A percentile compares a stretch with the other conserved stretches of the same genome.
Conservation (phyloP, 345 rosid species). For the Garcia nutans region DNA sequence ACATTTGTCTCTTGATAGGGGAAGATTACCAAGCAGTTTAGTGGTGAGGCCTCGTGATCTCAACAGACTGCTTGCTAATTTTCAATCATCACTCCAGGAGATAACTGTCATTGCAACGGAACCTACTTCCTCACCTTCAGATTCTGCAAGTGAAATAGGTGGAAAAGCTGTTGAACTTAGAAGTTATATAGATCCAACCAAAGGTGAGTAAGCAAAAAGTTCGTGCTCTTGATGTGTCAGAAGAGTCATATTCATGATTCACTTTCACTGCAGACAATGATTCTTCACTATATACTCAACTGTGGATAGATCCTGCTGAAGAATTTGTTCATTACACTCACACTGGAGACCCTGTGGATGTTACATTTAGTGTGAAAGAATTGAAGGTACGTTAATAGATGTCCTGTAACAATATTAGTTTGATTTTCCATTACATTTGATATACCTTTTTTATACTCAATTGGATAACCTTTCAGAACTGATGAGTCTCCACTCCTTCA, state of each 20-base stretch:
- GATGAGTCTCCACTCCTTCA: background rate
- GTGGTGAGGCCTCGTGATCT: constrained; percentile 83
- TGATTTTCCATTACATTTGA: background rate
- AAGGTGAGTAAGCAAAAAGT: constrained; percentile 44
- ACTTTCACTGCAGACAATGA: constrained; percentile 59
- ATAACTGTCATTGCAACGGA: constrained; percentile 89
- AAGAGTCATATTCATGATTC: constrained; percentile 24
- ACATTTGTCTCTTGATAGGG: constrained; percentile 80
- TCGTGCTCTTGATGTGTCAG: constrained; percentile 8
- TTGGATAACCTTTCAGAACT: background rate
- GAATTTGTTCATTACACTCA: constrained; percentile 86
- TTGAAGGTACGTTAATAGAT: constrained; percentile 51
- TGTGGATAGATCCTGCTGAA: constrained; percentile 94
- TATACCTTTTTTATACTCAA: constrained; percentile 3
- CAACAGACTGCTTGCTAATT: constrained; percentile 80
- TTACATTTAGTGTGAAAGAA: constrained; percentile 87
- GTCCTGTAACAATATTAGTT: constrained; percentile 16
- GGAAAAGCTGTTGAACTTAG: constrained; percentile 94
- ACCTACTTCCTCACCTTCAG: constrained; percentile 54
- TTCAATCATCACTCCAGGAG: constrained; percentile 97
- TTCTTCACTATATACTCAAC: constrained; percentile 74
- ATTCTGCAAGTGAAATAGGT: constrained; percentile 72
- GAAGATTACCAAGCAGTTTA: constrained; percentile 62
- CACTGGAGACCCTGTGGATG: constrained; percentile 77
- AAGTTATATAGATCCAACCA: constrained; percentile 84